These are phyloP conservation scores for Leccinum variicolor DNA, from an alignment of 768 basidiomycete species.

Conservation along the genomic window DNA sequence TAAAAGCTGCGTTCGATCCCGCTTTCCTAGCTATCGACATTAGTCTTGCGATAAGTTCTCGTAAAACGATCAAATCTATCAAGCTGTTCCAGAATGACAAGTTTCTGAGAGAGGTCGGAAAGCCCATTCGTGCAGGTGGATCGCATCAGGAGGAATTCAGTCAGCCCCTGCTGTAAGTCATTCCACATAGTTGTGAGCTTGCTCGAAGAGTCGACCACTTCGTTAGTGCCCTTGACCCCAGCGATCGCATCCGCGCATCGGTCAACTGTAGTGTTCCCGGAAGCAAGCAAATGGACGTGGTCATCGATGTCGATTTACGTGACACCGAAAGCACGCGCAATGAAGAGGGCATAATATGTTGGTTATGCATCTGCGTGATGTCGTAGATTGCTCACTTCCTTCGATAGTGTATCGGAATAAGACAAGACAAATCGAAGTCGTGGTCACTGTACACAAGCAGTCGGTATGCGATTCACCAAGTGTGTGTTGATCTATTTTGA, in stretches of 20 bases:
- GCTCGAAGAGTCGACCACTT: background rate
- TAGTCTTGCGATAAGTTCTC: background rate
- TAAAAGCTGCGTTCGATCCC: background rate
- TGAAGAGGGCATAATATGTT: constrained; percentile 2
- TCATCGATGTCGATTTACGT: background rate
- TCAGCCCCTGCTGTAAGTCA: background rate
- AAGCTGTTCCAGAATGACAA: background rate
- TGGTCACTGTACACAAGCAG: constrained; percentile 1
- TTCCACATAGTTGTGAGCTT: background rate
- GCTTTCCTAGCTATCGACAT: background rate
- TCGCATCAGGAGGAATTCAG: background rate
- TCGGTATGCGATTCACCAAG: background rate
- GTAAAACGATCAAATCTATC: background rate
- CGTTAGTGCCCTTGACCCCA: background rate
- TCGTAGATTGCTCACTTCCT: background rate
- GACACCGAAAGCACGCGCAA: background rate
- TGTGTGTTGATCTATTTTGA: background rate
- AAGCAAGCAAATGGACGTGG: background rate
- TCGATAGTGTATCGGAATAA: constrained; percentile 13
- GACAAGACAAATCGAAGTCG: constrained; percentile 8
- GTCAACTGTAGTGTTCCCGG: background rate
- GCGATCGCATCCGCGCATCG: background rate
- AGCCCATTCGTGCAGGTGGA: background rate
- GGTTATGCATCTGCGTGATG: background rate
- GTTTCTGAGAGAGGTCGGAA: background rate